Conservation (phyloP, 768 basidiomycete species). For the Amanita fuliginea region DNA sequence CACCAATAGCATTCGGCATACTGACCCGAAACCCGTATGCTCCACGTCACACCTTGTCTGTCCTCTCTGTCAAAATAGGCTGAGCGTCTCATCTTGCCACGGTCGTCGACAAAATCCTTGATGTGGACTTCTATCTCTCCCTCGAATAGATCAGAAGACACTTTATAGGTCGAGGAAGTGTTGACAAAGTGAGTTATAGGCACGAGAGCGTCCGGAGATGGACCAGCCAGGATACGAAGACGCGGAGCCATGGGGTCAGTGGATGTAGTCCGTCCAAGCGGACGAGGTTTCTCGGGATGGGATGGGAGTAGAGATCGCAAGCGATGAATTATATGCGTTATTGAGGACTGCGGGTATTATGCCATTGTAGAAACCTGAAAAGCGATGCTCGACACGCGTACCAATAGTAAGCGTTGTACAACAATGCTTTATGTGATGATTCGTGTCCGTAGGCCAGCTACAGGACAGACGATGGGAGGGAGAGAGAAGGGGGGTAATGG, state of each 20-base stretch:
- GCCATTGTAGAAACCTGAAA: not conserved
- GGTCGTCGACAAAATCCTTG: slow-evolving; percentile 57
- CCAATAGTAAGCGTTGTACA: not conserved
- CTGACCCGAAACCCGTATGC: slow-evolving; percentile 81
- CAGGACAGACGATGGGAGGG: not conserved
- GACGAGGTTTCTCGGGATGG: not conserved
- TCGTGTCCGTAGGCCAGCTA: not conserved
- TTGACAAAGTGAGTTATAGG: slow-evolving; percentile 60
- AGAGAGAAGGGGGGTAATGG: not conserved
- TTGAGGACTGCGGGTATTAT: not conserved
- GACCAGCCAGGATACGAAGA: slow-evolving; percentile 66
- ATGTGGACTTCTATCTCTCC: slow-evolving; percentile 69
- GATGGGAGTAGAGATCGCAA: not conserved
- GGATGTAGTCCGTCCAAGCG: not conserved
- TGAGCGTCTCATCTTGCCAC: slow-evolving; percentile 34
- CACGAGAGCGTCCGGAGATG: slow-evolving; percentile 41
- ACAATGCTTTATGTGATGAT: not conserved
- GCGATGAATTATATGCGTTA: not conserved
- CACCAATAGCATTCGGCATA: not conserved
- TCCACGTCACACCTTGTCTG: slow-evolving; percentile 76
- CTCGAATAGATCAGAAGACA: slow-evolving; percentile 62
- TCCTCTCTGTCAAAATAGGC: slow-evolving; percentile 72
- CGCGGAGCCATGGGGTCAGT: slow-evolving; percentile 31
- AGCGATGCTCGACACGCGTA: not conserved
- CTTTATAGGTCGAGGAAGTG: slow-evolving; percentile 34